phyloP scores from a whole-genome alignment of 257 asterid species.

The Ligustrum vulgare region DNA sequence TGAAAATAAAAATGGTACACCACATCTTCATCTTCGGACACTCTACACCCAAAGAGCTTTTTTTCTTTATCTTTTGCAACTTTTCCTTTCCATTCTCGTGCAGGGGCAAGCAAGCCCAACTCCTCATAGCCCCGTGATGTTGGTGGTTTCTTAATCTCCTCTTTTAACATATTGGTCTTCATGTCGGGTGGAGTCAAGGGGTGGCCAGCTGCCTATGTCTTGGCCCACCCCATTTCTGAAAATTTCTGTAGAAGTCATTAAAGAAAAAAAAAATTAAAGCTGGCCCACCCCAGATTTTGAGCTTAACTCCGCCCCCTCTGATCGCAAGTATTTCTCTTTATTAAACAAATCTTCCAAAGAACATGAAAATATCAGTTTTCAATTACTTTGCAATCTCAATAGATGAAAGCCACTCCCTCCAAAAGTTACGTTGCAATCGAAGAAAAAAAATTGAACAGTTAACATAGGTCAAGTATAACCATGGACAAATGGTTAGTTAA shows the following conservation, averaged over 20 bases:
- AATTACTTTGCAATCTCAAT: constrained; percentile 9
- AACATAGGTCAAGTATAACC: not conserved
- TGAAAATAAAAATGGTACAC: too few relatives aligned
- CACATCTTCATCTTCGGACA: too few relatives aligned
- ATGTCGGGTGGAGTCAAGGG: too few relatives aligned
- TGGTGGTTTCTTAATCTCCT: constrained; percentile 38
- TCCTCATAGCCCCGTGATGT: constrained; percentile 38
- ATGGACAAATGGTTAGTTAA: not conserved
- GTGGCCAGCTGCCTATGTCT: too few relatives aligned
- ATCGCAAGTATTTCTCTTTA: constrained; percentile 39
- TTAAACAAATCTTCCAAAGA: constrained; percentile 29
- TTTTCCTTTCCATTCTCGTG: constrained; percentile 57
- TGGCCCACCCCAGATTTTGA: too few relatives aligned
- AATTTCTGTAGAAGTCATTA: too few relatives aligned
- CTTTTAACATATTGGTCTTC: constrained; percentile 39
- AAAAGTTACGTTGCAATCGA: constrained; percentile 25
- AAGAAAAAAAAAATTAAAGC: too few relatives aligned
- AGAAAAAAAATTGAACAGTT: not conserved
- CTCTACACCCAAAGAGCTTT: too few relatives aligned
- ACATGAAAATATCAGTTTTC: constrained; percentile 7
- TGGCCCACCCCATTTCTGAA: too few relatives aligned
- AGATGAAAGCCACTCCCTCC: constrained; percentile 3
- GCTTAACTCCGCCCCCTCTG: too few relatives aligned
- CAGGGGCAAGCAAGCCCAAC: constrained; percentile 31
- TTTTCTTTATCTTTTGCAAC: constrained; percentile 48